Evolutionary conservation across 148 eudicot genomes (phyloP).

Genomic region (Dysphania ambrosioides): DNA sequence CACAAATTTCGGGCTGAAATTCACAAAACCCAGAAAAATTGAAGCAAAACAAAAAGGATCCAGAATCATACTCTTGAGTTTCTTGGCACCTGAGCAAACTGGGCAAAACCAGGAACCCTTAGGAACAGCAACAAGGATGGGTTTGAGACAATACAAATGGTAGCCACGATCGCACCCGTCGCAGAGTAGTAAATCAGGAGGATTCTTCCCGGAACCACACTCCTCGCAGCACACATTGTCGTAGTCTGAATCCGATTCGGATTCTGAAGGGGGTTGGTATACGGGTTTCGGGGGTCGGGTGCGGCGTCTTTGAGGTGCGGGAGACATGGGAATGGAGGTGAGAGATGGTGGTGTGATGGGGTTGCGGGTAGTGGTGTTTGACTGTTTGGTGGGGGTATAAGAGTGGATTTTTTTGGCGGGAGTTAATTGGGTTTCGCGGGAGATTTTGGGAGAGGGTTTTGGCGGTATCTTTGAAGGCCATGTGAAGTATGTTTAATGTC

Average conservation of each 20-base stretch:
- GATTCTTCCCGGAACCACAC: slow-evolving; percentile 61
- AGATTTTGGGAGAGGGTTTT: slow-evolving; percentile 6
- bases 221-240: slow-evolving; percentile 49
- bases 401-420: slow-evolving; percentile 10
- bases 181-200: slow-evolving; percentile 53
- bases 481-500: too few relatives aligned
- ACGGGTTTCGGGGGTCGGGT: slow-evolving; percentile 46
- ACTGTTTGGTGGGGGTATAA: neutral
- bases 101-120: slow-evolving; percentile 74
- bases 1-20: neutral
- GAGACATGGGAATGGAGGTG: slow-evolving; percentile 1
- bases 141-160: slow-evolving; percentile 76
- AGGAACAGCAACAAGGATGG: slow-evolving; percentile 72
- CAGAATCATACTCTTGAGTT: slow-evolving; percentile 39
- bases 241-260: slow-evolving; percentile 30
- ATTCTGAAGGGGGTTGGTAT: slow-evolving; percentile 19
- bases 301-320: slow-evolving; percentile 30
- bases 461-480: too few relatives aligned
- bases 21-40: neutral
- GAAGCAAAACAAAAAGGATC: neutral
- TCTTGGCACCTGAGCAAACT: slow-evolving; percentile 38
- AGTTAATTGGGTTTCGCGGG: slow-evolving; percentile 23
- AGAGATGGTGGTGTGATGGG: neutral
- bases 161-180: slow-evolving; percentile 78
- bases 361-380: neutral